Evolutionary conservation across 306 rosid species (phyloP), one percentile per base, ranked within the genome.

Genomic region (Pyrus betulifolia): DNA sequence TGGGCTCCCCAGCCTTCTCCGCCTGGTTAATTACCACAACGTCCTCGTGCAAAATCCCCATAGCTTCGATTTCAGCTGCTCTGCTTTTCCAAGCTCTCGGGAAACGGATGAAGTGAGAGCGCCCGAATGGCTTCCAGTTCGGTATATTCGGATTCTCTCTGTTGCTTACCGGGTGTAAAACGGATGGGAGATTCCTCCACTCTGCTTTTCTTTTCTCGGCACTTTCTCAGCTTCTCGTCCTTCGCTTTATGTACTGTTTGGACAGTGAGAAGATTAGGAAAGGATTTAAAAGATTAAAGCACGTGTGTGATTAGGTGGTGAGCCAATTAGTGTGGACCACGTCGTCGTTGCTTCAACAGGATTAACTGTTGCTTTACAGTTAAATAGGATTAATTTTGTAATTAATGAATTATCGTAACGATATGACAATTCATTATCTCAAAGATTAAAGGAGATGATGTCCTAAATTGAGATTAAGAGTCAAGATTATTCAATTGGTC

Each of bases 1-100:
- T 84, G 64, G 86, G 82, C 70, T 88, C 92, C 33, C 88, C 87
- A 10, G 67, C 31, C 35, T 86, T 88, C 57, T 76, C 78, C 25
- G 69, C 84, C 17, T 67, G 69, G 30, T 75, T 82, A 49, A 88
- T 76, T 27, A 86, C 74, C 17, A 88, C 90, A 75, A 78, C 17
- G 54, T 86, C 92, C 46, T 88, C 92, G 54, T 69, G 81, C 81
- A 80, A 60, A 57, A 80, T 59, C 8, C 86, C 90, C 88, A 88
- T 86, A 69, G 4, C 62, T 31, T 21, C 21, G 27, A 19, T 27
- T 38, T 22, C 61, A 1, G 19, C 70, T 46, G 23, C 78, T 78
- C 73, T 71, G 19, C 35, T 61, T 71, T 11, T 11, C 15, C 3
- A 65, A 35, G 60, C 69, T 33, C 58, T 40, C 64, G 21, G 23